A percentile compares a stretch with the other conserved stretches of the same genome.
Conservation (phyloP, 179 eudicot species). For the Silene vulgaris region DNA sequence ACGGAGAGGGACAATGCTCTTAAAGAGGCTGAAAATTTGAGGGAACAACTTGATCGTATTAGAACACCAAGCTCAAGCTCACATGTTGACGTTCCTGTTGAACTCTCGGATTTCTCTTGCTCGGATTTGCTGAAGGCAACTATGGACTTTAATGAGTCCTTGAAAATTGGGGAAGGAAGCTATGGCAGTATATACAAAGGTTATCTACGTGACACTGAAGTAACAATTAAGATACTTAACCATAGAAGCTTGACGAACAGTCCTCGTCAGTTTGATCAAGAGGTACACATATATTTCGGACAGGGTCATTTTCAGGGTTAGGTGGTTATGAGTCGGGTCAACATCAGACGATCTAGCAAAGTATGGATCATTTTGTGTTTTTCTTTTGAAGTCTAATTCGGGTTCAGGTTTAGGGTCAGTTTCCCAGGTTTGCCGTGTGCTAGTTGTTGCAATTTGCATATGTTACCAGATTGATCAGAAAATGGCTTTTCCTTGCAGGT, state of each 20-base stretch:
- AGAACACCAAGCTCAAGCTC: slow-evolving; percentile 29
- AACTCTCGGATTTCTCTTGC: slow-evolving; percentile 50
- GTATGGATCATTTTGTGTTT: not conserved
- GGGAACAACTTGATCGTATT: slow-evolving; percentile 31
- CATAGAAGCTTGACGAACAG: slow-evolving; percentile 53
- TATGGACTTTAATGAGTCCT: slow-evolving; percentile 36
- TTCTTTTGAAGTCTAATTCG: not conserved
- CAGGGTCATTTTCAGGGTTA: not conserved
- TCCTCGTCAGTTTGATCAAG: slow-evolving; percentile 60
- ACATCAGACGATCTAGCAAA: not conserved
- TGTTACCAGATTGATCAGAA: not conserved
- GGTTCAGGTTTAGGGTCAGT: not conserved
- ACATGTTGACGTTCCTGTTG: slow-evolving; percentile 21
- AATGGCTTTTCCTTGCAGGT: slow-evolving; percentile 37
- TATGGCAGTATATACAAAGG: slow-evolving; percentile 69
- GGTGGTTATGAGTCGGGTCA: not conserved
- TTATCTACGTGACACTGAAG: slow-evolving; percentile 56
- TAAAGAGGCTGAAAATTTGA: slow-evolving; percentile 42
- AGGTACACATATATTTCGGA: slow-evolving; percentile 35
- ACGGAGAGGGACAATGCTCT: slow-evolving; percentile 47
- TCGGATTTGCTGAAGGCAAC: slow-evolving; percentile 69
- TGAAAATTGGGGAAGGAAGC: slow-evolving; percentile 76
- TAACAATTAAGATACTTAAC: slow-evolving; percentile 63
- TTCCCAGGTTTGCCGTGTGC: too few relatives aligned
- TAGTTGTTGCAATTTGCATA: not conserved